Percentiles rank a stretch among this genome's conserved stretches.
phyloP scores from a whole-genome alignment of 371 early-diverging fungal species.

The Conidiobolus incongruus region DNA sequence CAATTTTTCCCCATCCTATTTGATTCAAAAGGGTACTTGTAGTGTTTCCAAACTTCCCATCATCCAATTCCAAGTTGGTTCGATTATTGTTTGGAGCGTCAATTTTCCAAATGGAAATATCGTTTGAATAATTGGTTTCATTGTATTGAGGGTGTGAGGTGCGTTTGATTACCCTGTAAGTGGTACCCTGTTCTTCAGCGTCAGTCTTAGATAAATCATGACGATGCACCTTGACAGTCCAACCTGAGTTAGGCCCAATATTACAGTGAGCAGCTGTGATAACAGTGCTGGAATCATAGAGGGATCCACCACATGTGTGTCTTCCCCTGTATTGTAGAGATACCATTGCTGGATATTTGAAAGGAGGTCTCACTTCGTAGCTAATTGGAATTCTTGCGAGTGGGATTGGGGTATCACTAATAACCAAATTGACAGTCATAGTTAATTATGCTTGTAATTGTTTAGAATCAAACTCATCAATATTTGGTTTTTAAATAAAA shows the following conservation, averaged over 20 bases:
- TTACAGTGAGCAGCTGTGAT: constrained; percentile 3
- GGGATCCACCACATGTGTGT: constrained; percentile 3
- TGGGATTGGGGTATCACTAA: no score
- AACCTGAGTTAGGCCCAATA: background rate
- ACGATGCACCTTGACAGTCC: background rate
- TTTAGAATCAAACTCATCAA: no score
- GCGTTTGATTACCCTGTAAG: background rate
- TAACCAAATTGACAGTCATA: no score
- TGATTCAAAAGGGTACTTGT: background rate
- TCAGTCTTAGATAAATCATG: background rate
- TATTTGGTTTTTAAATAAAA: no score
- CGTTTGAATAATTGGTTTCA: background rate
- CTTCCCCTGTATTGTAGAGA: background rate
- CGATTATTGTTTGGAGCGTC: background rate
- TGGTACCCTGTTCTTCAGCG: background rate
- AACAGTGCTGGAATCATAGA: background rate
- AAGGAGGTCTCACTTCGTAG: background rate
- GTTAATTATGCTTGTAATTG: no score
- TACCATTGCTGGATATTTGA: background rate
- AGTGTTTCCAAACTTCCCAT: background rate
- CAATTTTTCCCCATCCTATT: background rate
- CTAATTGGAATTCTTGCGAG: background rate
- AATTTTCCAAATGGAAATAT: background rate
- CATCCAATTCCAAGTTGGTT: background rate
- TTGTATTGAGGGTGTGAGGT: background rate